A percentile compares a stretch with the other conserved stretches of the same genome.
These are phyloP conservation scores for Gossypium stocksii DNA, from an alignment of 345 rosid species.

Conservation along the genomic window DNA sequence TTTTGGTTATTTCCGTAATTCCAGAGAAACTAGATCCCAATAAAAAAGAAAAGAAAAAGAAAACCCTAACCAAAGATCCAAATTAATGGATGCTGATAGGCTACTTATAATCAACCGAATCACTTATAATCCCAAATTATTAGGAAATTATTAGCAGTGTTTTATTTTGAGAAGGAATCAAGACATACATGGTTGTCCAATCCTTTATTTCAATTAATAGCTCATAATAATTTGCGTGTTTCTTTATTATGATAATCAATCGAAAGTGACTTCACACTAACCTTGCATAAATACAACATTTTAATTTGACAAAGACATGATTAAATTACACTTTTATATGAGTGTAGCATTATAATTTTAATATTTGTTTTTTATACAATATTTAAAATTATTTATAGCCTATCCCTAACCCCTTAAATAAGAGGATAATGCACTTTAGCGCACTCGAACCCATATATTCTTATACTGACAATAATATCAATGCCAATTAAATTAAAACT, in stretches of 20 bases:
- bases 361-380: too few species aligned
- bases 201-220: not conserved
- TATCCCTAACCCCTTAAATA: fast-evolving
- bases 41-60: too few species aligned
- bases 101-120: not conserved
- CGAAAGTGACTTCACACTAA: not conserved
- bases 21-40: too few species aligned
- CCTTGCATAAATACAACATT: not conserved
- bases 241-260: not conserved
- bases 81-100: not conserved
- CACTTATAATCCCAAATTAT: conserved; percentile 2
- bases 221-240: not conserved
- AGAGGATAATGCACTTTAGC: too few species aligned
- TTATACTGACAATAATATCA: too few species aligned
- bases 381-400: too few species aligned
- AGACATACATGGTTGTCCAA: not conserved
- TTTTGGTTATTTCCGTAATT: too few species aligned
- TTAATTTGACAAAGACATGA: not conserved
- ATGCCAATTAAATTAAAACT: too few species aligned
- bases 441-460: too few species aligned
- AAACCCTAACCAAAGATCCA: not conserved
- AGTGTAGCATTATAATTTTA: too few species aligned
- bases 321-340: too few species aligned
- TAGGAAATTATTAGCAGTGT: not conserved
- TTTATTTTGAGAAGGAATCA: not conserved